phyloP scores from a whole-genome alignment of 2,329 filamentous ascomycete genomes.

The Trichophaea hybrida region DNA sequence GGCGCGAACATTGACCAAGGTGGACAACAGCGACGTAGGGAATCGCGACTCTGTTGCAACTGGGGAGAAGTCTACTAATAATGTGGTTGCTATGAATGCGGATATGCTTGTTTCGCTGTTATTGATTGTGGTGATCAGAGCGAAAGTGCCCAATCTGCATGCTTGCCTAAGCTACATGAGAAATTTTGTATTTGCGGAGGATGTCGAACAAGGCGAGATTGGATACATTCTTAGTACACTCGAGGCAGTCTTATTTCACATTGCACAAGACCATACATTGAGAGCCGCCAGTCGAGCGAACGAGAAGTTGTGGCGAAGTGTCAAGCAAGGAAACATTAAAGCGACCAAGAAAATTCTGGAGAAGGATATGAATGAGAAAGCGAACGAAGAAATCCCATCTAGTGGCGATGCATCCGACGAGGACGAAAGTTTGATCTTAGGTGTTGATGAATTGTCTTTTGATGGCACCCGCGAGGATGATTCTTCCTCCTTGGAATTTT shows the following conservation, averaged over 20 bases:
- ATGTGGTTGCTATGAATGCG: conserved; percentile 53
- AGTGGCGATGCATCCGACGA: background rate
- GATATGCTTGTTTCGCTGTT: conserved; percentile 87
- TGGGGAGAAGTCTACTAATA: conserved; percentile 32
- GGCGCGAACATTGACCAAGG: conserved; percentile 65
- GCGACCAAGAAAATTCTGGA: conserved; percentile 70
- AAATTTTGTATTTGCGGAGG: conserved; percentile 94
- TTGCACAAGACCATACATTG: conserved; percentile 68
- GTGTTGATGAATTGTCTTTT: background rate
- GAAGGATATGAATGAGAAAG: conserved; percentile 36
- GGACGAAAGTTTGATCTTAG: background rate
- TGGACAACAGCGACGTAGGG: conserved; percentile 32
- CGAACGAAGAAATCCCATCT: conserved; percentile 1
- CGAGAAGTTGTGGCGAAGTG: conserved; percentile 73
- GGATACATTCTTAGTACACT: conserved; percentile 93
- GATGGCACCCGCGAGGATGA: background rate
- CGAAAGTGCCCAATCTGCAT: conserved; percentile 73
- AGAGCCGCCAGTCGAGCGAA: conserved; percentile 77
- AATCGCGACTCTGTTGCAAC: conserved; percentile 29
- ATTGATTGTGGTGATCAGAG: conserved; percentile 80
- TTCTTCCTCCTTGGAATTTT: background rate
- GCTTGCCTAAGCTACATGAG: conserved; percentile 88
- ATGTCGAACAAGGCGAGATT: conserved; percentile 90
- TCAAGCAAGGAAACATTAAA: conserved; percentile 58
- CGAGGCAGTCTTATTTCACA: conserved; percentile 81